Conservation (phyloP, 169 alveolate genomes). For the Eimeria maxima region DNA sequence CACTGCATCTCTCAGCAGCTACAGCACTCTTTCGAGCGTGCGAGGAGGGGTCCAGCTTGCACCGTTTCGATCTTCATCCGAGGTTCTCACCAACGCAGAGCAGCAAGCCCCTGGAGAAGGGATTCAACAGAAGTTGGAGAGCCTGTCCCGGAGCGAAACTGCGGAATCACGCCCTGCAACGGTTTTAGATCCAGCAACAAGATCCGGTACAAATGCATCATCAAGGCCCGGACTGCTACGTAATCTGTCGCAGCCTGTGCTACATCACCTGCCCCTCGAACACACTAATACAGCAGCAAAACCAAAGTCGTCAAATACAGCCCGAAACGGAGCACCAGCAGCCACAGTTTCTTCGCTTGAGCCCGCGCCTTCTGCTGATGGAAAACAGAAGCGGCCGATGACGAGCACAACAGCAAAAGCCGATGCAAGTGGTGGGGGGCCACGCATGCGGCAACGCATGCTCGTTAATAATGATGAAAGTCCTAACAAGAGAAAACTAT, state of each 20-base stretch:
- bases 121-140: not conserved
- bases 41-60: not conserved
- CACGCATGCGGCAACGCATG: not conserved
- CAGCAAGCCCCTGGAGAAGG: not conserved
- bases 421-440: not conserved
- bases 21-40: slow-evolving; percentile 65
- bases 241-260: slow-evolving; percentile 8
- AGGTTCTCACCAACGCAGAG: not conserved
- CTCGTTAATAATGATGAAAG: slow-evolving; percentile 1
- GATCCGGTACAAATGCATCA: not conserved
- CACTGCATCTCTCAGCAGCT: slow-evolving; percentile 38
- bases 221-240: not conserved
- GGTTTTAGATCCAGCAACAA: not conserved
- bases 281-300: not conserved
- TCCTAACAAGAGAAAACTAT: not conserved
- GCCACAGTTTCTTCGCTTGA: not conserved
- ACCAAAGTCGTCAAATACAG: not conserved
- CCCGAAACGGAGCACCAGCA: not conserved
- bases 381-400: slow-evolving; percentile 10
- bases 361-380: slow-evolving; percentile 10
- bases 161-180: slow-evolving; percentile 12
- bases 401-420: slow-evolving; percentile 4
- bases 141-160: not conserved
- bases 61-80: not conserved
- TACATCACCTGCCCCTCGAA: slow-evolving; percentile 24